phyloP scores from a whole-genome alignment of 2,329 filamentous ascomycete genomes.

The Diaporthe sp. region DNA sequence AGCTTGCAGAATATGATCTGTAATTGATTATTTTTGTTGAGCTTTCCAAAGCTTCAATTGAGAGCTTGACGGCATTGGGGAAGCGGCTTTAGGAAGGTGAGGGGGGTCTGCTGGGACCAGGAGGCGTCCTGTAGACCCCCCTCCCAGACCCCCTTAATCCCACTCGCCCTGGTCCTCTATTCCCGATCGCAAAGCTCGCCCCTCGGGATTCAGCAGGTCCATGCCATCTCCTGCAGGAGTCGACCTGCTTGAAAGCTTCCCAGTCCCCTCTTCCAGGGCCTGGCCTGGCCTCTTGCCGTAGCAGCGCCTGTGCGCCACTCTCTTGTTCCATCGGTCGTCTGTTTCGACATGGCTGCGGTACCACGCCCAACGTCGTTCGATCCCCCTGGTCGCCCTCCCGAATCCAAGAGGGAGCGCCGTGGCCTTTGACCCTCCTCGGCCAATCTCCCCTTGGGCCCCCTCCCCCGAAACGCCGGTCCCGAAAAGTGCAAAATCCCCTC shows the following conservation, averaged over 20 bases:
- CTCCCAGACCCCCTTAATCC: conserved; percentile 6
- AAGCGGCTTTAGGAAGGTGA: background rate
- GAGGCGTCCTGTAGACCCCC: background rate
- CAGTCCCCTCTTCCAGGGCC: too few species aligned
- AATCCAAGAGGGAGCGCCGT: background rate
- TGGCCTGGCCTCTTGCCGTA: background rate
- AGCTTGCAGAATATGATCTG: conserved; percentile 15
- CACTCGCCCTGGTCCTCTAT: background rate
- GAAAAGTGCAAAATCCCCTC: conserved; percentile 24
- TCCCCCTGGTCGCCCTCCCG: background rate
- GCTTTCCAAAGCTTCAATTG: background rate
- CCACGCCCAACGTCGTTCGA: background rate
- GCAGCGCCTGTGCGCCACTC: background rate
- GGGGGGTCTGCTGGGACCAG: background rate
- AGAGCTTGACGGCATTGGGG: background rate
- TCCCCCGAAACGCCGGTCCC: conserved; percentile 17
- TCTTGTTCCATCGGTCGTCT: background rate
- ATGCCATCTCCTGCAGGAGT: conserved; percentile 2
- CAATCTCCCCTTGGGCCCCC: background rate
- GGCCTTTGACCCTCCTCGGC: background rate
- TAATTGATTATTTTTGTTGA: conserved; percentile 6
- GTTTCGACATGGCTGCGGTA: background rate
- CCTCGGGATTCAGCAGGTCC: background rate
- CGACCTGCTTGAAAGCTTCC: conserved; percentile 2
- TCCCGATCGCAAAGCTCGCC: conserved; percentile 6